Percentiles rank a stretch among this genome's conserved stretches.
Evolutionary conservation across 352 stramenopile species (phyloP).

Genomic region (Pythium guiyangense): DNA sequence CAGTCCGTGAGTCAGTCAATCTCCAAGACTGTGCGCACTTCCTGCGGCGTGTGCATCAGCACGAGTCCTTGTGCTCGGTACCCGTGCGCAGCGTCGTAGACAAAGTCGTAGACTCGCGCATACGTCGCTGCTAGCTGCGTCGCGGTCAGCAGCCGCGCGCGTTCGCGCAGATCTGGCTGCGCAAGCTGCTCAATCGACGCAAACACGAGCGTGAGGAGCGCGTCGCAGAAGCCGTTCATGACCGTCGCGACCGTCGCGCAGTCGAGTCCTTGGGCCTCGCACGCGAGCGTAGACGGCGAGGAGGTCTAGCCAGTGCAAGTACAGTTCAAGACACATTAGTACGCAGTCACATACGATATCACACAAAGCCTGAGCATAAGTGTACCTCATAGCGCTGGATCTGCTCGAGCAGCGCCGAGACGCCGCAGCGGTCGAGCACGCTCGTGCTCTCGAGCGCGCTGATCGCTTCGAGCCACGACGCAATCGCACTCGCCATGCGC

Average conservation of each 20-base stretch:
- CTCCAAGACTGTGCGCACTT: slow-evolving; percentile 61
- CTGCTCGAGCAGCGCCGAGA: slow-evolving; percentile 30
- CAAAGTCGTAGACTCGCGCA: slow-evolving; percentile 52
- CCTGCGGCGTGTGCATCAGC: slow-evolving; percentile 51
- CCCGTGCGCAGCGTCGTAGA: slow-evolving; percentile 36
- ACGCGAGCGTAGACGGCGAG: not conserved
- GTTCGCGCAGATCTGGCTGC: slow-evolving; percentile 42
- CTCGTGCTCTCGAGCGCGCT: slow-evolving; percentile 40
- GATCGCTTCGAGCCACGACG: slow-evolving; percentile 29
- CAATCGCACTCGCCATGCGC: slow-evolving; percentile 28
- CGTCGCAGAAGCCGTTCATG: slow-evolving; percentile 50
- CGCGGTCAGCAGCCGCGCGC: slow-evolving; percentile 29
- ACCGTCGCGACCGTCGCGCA: slow-evolving; percentile 39
- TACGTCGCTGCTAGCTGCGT: slow-evolving; percentile 41
- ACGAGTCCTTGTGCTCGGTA: slow-evolving; percentile 30
- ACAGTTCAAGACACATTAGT: not conserved
- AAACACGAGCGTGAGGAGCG: slow-evolving; percentile 43
- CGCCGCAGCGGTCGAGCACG: slow-evolving; percentile 41
- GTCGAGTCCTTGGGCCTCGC: slow-evolving; percentile 26
- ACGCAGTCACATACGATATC: not conserved
- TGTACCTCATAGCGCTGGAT: slow-evolving; percentile 34
- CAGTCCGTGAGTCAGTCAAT: slow-evolving; percentile 35
- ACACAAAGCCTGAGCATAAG: too few relatives aligned
- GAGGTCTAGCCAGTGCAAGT: not conserved
- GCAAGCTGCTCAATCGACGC: slow-evolving; percentile 48